Evolutionary conservation across 2,329 filamentous ascomycete species (phyloP).

Genomic region (Dothideomycetes sp.): DNA sequence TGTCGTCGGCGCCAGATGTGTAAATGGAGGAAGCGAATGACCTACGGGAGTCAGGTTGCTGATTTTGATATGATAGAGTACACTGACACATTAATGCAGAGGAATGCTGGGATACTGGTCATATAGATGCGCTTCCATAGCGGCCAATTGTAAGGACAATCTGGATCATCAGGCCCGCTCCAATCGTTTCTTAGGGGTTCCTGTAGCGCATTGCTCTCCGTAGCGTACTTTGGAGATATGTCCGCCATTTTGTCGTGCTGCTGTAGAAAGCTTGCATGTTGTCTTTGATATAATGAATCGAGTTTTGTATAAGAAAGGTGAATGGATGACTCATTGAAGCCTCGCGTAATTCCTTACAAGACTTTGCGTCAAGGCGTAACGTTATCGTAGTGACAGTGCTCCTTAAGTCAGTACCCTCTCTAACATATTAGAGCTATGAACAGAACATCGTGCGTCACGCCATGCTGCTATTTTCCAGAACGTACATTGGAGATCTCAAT

Average conservation of each 20-base stretch:
- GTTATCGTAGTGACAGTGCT: no score
- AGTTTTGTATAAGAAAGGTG: no score
- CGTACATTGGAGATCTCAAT: no score
- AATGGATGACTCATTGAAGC: no score
- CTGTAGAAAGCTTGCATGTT: no score
- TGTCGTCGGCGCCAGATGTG: conserved; percentile 17
- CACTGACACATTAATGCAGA: conserved; percentile 22
- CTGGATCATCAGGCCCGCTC: conserved; percentile 22
- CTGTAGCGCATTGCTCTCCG: neutral
- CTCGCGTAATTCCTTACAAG: no score
- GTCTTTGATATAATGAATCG: no score
- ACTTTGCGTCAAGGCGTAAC: no score
- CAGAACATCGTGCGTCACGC: no score
- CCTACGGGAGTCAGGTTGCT: conserved; percentile 23
- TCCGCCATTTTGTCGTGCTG: neutral
- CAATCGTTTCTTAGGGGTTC: conserved; percentile 10
- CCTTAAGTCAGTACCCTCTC: no score
- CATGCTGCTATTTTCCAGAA: no score
- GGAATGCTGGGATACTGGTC: conserved; percentile 27
- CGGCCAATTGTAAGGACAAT: conserved; percentile 45
- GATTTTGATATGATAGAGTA: neutral
- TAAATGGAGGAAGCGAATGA: conserved; percentile 12
- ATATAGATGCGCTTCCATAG: conserved; percentile 28
- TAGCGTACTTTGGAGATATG: neutral
- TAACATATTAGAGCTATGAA: no score